Evolutionary conservation across 2,329 filamentous ascomycete species (phyloP).

Genomic region (Aspergillus ustus): DNA sequence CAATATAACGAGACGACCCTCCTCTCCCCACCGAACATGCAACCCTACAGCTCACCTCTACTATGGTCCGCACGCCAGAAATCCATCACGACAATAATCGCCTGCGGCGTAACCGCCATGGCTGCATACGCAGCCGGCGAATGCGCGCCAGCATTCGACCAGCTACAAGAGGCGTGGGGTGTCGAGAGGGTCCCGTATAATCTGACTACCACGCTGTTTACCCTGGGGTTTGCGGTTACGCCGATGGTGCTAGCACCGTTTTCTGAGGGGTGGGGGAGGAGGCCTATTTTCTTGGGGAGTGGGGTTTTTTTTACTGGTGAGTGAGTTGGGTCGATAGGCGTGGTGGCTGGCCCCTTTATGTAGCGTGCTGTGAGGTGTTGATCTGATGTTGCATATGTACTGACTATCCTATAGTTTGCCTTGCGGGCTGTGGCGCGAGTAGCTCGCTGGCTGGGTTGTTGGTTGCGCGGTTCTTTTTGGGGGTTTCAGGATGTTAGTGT

Average conservation of each 20-base stretch:
- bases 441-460: neutral
- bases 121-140: neutral
- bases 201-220: neutral
- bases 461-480: neutral
- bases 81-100: neutral
- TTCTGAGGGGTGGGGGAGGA: slow-evolving; percentile 2
- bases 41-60: neutral
- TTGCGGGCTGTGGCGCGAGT: neutral
- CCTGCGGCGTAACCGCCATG: neutral
- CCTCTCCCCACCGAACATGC: neutral
- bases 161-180: neutral
- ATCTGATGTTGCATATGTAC: neutral
- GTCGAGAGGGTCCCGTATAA: neutral
- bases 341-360: neutral
- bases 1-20: neutral
- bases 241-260: slow-evolving; percentile 1
- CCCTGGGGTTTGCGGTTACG: neutral
- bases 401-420: neutral
- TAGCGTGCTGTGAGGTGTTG: neutral
- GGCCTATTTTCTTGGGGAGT: neutral
- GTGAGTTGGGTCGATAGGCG: neutral
- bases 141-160: neutral
- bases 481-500: neutral
- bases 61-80: neutral
- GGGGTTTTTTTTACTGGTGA: neutral